Evolutionary conservation across 2,329 filamentous ascomycete species (phyloP).

Genomic region (Monosporascus sp.): DNA sequence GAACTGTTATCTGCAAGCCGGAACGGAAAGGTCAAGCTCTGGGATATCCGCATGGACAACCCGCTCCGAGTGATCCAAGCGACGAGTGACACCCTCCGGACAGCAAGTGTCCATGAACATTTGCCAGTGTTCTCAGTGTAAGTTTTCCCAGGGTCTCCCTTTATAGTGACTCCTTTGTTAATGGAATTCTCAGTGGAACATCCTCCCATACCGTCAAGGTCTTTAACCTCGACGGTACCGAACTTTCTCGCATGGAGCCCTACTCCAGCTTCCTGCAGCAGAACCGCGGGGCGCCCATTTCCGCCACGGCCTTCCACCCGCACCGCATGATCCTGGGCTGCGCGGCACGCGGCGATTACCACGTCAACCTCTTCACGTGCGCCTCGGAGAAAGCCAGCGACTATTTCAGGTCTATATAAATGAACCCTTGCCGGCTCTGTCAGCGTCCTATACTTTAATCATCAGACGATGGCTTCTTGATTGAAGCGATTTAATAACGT

Average conservation of each 20-base stretch:
- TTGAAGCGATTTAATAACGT: too few species aligned
- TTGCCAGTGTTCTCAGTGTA: constrained; percentile 92
- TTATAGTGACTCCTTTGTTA: constrained; percentile 14
- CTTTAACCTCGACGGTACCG: constrained; percentile 79
- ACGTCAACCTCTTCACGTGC: constrained; percentile 84
- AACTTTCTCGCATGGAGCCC: constrained; percentile 80
- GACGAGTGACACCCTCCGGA: constrained; percentile 73
- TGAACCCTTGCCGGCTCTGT: neutral
- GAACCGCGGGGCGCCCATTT: constrained; percentile 75
- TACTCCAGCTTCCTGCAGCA: constrained; percentile 85
- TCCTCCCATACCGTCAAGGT: constrained; percentile 84
- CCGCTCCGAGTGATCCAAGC: constrained; percentile 69
- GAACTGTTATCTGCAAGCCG: constrained; percentile 87
- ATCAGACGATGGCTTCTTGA: too few species aligned
- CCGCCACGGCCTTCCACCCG: constrained; percentile 89
- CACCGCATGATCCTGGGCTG: constrained; percentile 89
- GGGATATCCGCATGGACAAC: constrained; percentile 88
- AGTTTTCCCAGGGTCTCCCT: constrained; percentile 32
- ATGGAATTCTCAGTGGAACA: constrained; percentile 60
- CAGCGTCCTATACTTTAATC: too few species aligned
- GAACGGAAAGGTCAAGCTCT: constrained; percentile 89
- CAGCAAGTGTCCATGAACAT: constrained; percentile 90
- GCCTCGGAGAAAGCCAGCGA: constrained; percentile 39
- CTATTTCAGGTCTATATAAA: constrained; percentile 18
- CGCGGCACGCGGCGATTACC: constrained; percentile 78